Evolutionary conservation across 2,329 filamentous ascomycete genomes (phyloP).

Genomic region (Pezicula neosporulosa): DNA sequence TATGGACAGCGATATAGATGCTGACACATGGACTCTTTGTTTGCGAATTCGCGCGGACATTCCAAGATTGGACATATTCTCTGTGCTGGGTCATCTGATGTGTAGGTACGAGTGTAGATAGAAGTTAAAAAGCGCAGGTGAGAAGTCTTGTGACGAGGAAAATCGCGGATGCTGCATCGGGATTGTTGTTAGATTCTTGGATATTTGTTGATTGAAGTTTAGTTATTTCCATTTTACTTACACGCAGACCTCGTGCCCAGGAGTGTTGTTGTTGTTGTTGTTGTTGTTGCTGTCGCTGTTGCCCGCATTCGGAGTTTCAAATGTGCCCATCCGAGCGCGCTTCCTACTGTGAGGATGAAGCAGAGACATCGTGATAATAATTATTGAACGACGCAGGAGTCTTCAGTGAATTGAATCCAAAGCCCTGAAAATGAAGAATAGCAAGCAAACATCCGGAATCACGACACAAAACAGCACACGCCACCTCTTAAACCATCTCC

Average conservation of each 20-base stretch:
- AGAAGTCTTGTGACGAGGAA: conserved; percentile 24
- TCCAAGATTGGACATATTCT: conserved; percentile 23
- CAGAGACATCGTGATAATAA: background rate
- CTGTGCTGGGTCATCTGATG: conserved; percentile 18
- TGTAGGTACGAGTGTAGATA: conserved; percentile 24
- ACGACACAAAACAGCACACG: no score
- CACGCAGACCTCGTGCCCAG: conserved; percentile 23
- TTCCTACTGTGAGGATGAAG: background rate
- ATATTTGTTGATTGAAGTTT: background rate
- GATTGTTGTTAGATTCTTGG: conserved; percentile 3
- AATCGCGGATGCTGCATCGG: conserved; percentile 17
- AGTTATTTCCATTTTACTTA: conserved; percentile 7
- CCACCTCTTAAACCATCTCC: no score
- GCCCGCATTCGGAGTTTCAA: background rate
- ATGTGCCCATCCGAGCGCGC: background rate
- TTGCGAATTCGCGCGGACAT: conserved; percentile 18
- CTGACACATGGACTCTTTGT: conserved; percentile 22
- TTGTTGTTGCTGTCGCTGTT: background rate
- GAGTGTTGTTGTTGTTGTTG: background rate
- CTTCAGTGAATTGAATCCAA: no score
- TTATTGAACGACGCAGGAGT: no score
- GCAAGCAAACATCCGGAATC: no score
- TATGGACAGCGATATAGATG: conserved; percentile 24
- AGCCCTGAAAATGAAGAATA: no score
- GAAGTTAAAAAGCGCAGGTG: conserved; percentile 23